Conservation (phyloP, 139 green algal species). For the Mychonastes homosphaera region DNA sequence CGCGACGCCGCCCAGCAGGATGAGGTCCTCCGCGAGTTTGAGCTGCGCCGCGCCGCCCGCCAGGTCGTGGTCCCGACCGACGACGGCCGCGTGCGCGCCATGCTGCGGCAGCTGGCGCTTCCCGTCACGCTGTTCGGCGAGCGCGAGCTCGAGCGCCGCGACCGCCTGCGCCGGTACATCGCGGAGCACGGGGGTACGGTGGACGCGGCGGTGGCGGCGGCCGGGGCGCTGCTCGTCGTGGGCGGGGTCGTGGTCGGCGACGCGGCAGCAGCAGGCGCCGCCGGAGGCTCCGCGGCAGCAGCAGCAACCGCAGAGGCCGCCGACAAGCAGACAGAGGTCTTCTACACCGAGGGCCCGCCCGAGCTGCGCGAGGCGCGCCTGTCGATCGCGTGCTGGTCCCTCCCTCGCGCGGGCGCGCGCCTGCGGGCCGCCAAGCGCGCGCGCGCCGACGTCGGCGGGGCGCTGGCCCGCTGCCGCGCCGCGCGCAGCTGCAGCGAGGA, state of each 20-base stretch:
- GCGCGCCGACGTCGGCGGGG: conserved; percentile 31
- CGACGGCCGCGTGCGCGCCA: conserved; percentile 51
- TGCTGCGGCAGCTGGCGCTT: conserved; percentile 71
- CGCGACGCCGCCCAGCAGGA: conserved; percentile 45
- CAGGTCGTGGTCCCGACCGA: conserved; percentile 62
- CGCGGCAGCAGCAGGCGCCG: background rate
- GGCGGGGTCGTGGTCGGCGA: conserved; percentile 33
- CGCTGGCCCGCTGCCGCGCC: conserved; percentile 15
- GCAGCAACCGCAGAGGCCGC: too few species aligned
- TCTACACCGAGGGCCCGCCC: conserved; percentile 83
- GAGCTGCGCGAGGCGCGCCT: conserved; percentile 46
- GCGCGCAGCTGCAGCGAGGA: background rate
- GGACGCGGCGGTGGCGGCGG: conserved; percentile 23
- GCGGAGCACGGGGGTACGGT: conserved; percentile 49
- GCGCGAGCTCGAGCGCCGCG: conserved; percentile 76
- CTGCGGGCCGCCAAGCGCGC: conserved; percentile 44
- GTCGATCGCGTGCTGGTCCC: conserved; percentile 62
- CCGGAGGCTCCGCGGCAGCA: too few species aligned
- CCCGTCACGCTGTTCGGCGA: conserved; percentile 96
- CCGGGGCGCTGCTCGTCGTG: conserved; percentile 29
- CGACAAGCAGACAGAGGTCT: conserved; percentile 68
- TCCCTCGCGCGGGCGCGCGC: conserved; percentile 50
- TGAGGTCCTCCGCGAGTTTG: conserved; percentile 57
- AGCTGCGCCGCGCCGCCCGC: conserved; percentile 53
- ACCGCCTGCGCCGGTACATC: conserved; percentile 73